phyloP scores from a whole-genome alignment of 306 rosid genomes.

The Prunus fruticosa region DNA sequence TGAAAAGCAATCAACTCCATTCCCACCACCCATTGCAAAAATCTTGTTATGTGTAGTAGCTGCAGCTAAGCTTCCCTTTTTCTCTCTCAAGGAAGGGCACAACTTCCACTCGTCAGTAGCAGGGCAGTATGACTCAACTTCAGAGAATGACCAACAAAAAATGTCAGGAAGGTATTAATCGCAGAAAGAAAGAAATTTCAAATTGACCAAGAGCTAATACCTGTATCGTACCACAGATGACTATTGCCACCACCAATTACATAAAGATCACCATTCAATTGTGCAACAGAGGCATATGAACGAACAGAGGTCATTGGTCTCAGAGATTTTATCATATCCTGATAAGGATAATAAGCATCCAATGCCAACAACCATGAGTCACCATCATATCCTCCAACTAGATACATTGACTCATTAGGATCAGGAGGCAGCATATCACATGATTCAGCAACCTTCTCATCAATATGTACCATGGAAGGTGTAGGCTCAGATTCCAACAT shows the following conservation, averaged over 20 bases:
- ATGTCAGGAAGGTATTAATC: constrained; percentile 11
- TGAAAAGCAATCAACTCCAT: constrained; percentile 39
- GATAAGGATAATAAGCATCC: constrained; percentile 55
- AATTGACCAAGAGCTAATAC: constrained; percentile 26
- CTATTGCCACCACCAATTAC: constrained; percentile 50
- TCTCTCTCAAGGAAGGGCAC: constrained; percentile 59
- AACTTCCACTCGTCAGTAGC: constrained; percentile 52
- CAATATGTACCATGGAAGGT: constrained; percentile 20
- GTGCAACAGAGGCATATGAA: constrained; percentile 43
- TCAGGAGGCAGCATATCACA: constrained; percentile 39
- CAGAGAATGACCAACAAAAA: constrained; percentile 21
- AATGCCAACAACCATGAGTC: constrained; percentile 46
- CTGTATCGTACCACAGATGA: constrained; percentile 45
- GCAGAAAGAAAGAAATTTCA: constrained; percentile 6
- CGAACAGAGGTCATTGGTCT: constrained; percentile 41
- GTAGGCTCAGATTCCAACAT: constrained; percentile 21
- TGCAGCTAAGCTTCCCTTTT: constrained; percentile 69
- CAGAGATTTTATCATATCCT: constrained; percentile 40
- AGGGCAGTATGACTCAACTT: constrained; percentile 73
- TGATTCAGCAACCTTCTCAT: constrained; percentile 24
- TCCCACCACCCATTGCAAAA: constrained; percentile 53
- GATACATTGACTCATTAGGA: constrained; percentile 52
- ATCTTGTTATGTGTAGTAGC: constrained; percentile 39
- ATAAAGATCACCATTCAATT: constrained; percentile 47
- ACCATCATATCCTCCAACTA: constrained; percentile 75